Evolutionary conservation across 441 rosid genomes (phyloP), one percentile per base, ranked within the genome.

Genomic region (Arabidopsis lyrata): DNA sequence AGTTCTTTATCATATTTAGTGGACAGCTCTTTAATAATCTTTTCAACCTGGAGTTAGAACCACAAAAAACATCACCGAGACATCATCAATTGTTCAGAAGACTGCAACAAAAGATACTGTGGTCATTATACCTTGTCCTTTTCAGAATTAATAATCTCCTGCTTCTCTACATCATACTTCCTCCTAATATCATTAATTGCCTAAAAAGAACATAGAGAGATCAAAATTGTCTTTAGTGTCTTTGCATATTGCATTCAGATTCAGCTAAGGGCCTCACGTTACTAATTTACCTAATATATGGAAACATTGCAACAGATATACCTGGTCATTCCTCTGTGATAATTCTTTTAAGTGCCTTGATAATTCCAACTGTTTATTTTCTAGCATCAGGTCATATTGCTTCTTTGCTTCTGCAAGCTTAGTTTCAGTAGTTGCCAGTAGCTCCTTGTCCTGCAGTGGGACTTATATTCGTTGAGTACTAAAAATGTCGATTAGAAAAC

Each of bases 251-350:
- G 35, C 31, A 59, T 20, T 6, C 9, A 36, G 22, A 55, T 56
- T 32, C 39, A 32, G 60, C 14, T 10, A 32, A 31, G 36, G 18
- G 5, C 59, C 55, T 36, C 35, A 20, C 42, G 16, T 54, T 18
- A 35, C 68, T 50, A 73, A 39, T 66, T 39, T 57, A 11, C 56
- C 63, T 15, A 52, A 48, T 11, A 50, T 54, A 18, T 52, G 44
- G 61, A 39, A 66, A 55, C 62, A 78, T 9, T 49, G 60, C 36
- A 77, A 48, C 76, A 73, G 56, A 75, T 39, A 55, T 50, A 91
- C 99, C 95, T 88, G 93, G 78, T 95, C 97, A 72, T 92, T 95
- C 79, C 89, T 89, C 79, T 82, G 95, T 67, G 94, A 94, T 75
- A 92, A 82, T 76, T 94, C 99, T 86, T 92, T 90, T 87, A 95